A percentile compares a stretch with the other conserved stretches of the same genome.
phyloP scores from a whole-genome alignment of 768 basidiomycete genomes.

The Mycena galopus region DNA sequence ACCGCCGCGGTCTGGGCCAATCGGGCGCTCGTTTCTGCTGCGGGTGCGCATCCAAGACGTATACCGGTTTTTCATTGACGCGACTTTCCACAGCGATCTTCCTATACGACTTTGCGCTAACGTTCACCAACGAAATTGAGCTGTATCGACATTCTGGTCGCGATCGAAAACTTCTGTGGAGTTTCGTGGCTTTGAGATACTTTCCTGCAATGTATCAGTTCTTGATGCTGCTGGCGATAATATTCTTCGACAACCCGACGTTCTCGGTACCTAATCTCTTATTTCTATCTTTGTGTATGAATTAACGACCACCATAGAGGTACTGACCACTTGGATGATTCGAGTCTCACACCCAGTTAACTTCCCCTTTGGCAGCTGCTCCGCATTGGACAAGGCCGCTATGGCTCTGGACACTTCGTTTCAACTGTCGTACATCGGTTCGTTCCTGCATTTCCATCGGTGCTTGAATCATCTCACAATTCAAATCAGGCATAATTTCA shows the following conservation, averaged over 20 bases:
- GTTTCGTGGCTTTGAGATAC: constrained; percentile 16
- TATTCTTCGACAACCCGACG: not conserved
- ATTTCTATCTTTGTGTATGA: not conserved
- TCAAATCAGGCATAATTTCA: not conserved
- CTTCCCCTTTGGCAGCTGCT: constrained; percentile 9
- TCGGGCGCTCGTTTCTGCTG: constrained; percentile 15
- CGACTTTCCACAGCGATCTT: not conserved
- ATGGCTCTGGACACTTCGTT: constrained; percentile 6
- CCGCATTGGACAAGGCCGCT: constrained; percentile 5
- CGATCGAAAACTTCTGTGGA: not conserved
- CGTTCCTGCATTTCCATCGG: not conserved
- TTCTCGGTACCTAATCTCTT: not conserved
- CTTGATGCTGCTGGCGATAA: constrained; percentile 9
- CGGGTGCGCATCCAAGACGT: not conserved
- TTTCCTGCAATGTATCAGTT: constrained; percentile 12
- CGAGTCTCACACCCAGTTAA: not conserved
- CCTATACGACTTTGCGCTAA: constrained; percentile 4
- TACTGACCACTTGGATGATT: not conserved
- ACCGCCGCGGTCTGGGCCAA: constrained; percentile 3
- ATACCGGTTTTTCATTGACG: not conserved
- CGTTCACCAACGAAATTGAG: constrained; percentile 10
- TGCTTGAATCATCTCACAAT: not conserved
- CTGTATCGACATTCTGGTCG: constrained; percentile 10
- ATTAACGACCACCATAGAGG: not conserved
- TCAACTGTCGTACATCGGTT: constrained; percentile 12